Base-by-base conservation (phyloP, 345 rosid species). In the Iberis pinnata region DNA sequence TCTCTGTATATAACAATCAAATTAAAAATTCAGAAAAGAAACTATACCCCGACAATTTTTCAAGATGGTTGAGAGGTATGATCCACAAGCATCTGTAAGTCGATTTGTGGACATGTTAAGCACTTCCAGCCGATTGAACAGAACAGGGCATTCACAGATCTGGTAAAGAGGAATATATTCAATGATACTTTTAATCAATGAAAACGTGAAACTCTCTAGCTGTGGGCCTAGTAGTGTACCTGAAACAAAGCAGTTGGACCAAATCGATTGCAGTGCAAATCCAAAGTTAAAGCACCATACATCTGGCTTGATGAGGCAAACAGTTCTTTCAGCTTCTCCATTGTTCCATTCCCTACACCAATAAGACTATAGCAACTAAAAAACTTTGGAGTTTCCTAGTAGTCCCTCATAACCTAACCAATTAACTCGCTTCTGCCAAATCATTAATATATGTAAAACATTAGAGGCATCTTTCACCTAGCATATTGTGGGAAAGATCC, bases 61-160 rank as follows among this genome's bases (percentile, higher is more conserved):
- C 75, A 88, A 73, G 61, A 88, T 92, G 12, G 88, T 79, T 64
- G 89, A 79, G 60, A 90, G 84, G 72, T 82, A 88, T 47, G 95
- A 92, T 58, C 98, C 95, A 65, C 98, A 84, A 50, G 93, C 80
- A 81, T 92, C 98, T 41, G 98, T 92, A 56, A 92, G 95, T 62
- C 86, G 89, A 70, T 92, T 90, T 38, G 84, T 84, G 49, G 98
- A 88, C 70, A 92, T 56, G 70, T 92, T 84, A 67, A 92, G 96
- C 62, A 83, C 81, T 75, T 76, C 98, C 61, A 92, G 73, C 54
- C 95, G 84, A 49, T 79, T 72, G 58, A 84, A 84, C 55, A 92
- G 76, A 35, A 81, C 88, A 60, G 86, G 86, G 45, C 95, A 82
- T 73, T 84, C 93, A 74, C 95, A 92, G 63, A 92, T 92, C 98